Evolutionary conservation across 1,284 basidiomycete species (phyloP).

Genomic region (Tremellales sp.): DNA sequence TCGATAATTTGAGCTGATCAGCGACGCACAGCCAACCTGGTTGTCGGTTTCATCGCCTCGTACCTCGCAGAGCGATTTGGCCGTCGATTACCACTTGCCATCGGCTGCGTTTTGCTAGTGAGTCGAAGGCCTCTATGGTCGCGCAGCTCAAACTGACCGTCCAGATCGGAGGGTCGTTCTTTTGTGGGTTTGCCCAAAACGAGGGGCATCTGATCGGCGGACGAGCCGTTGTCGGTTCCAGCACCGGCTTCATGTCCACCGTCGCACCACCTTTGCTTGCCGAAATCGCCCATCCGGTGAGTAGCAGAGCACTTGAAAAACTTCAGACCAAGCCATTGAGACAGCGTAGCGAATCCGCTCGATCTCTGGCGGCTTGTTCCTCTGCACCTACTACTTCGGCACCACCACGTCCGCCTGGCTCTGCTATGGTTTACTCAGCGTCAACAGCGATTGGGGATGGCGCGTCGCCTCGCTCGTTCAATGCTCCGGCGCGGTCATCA

Average conservation of each 20-base stretch:
- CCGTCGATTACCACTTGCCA: too few relatives aligned
- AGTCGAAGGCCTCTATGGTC: too few relatives aligned
- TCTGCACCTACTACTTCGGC: not conserved
- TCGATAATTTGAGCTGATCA: too few relatives aligned
- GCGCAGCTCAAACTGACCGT: too few relatives aligned
- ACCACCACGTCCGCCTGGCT: not conserved
- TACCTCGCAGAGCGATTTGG: conserved; percentile 19
- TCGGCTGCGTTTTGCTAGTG: too few relatives aligned
- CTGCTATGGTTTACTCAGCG: conserved; percentile 3
- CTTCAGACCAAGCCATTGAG: not conserved
- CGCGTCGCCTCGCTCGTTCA: not conserved
- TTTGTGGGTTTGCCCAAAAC: conserved; percentile 2
- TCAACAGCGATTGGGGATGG: not conserved
- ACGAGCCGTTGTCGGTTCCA: conserved; percentile 18
- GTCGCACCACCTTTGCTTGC: conserved; percentile 17
- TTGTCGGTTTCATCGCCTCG: conserved; percentile 21
- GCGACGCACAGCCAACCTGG: too few relatives aligned
- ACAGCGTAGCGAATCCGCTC: too few relatives aligned
- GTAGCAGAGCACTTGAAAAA: not conserved
- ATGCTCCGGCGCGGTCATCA: not conserved
- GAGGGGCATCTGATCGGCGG: conserved; percentile 9
- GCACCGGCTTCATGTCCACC: conserved; percentile 27
- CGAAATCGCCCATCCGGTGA: conserved; percentile 14
- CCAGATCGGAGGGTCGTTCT: conserved; percentile 13
- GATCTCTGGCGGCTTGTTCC: too few relatives aligned